Percentiles rank a stretch among this genome's conserved stretches.
Evolutionary conservation across 1,284 basidiomycete species (phyloP).

Genomic region (Paramarasmius palmivorus): DNA sequence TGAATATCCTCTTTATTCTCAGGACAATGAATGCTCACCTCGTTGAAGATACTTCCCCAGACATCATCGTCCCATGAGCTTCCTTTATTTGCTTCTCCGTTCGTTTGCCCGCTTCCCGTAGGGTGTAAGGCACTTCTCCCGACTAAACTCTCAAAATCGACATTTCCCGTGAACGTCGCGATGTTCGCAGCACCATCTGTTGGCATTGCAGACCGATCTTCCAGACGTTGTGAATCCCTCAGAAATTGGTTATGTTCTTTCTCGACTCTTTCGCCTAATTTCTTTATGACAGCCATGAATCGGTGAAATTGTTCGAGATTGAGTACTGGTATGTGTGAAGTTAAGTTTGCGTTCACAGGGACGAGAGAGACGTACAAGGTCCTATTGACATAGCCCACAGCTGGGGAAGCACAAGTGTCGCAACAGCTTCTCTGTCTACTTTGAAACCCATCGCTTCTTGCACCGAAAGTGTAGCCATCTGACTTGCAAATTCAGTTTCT

Average conservation of each 20-base stretch:
- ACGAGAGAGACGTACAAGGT: constrained; percentile 62
- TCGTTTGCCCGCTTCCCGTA: constrained; percentile 21
- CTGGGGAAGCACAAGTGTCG: constrained; percentile 90
- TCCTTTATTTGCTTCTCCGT: constrained; percentile 41
- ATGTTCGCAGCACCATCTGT: constrained; percentile 33
- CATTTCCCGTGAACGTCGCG: constrained; percentile 34
- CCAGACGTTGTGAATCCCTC: constrained; percentile 79
- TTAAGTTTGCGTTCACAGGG: not conserved
- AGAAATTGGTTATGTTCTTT: constrained; percentile 84
- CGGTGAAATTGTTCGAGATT: constrained; percentile 90
- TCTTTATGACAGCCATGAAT: constrained; percentile 82
- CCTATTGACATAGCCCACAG: constrained; percentile 97
- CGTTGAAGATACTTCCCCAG: constrained; percentile 74
- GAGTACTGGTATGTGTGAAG: constrained; percentile 53
- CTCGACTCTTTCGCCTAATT: constrained; percentile 79
- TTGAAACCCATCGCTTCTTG: constrained; percentile 97
- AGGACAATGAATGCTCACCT: constrained; percentile 14
- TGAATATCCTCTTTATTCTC: too few species aligned
- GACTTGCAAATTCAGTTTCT: not conserved
- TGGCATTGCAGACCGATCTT: constrained; percentile 65
- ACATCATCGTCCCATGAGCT: constrained; percentile 74
- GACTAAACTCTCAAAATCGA: constrained; percentile 78
- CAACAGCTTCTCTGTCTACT: constrained; percentile 92
- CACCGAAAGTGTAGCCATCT: constrained; percentile 92
- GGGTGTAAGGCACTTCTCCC: constrained; percentile 41